Evolutionary conservation across 208 protist genomes (phyloP), one percentile per base, ranked within the genome.

Genomic region (Kentomonas sorsogonicus): DNA sequence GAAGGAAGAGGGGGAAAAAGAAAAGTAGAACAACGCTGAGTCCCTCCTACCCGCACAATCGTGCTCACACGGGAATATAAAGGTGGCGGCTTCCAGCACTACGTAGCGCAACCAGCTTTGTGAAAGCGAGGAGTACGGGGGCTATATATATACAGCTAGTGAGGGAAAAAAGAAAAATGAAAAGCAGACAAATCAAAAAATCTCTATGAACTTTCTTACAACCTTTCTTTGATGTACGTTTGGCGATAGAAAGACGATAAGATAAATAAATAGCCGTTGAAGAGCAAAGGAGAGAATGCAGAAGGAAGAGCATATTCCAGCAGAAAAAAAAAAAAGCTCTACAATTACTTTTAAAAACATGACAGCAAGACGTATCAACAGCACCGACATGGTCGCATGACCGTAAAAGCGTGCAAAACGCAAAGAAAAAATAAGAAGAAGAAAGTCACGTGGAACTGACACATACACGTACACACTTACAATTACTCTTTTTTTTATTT

Each of bases 281-380:
- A 10, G 16, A 18, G 7, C 10, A 16, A 36, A 53, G 23, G 7
- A 31, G 22, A 53, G 27, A 70, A 89, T 87, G 6, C 15, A 52
- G 41, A n/a, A 44, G 5, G 31, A 44, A 53, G 7, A 68, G n/a
- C n/a, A n/a, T n/a, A n/a, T n/a, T n/a, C n/a, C 25, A 53, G 18
- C 33, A 50, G 16, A 25, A 63, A 60, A 18, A 47, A 52, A 66
- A 23, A 33, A 59, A 33, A n/a, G n/a, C n/a, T n/a, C n/a, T n/a
- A n/a, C n/a, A n/a, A n/a, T n/a, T n/a, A n/a, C n/a, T n/a, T n/a
- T n/a, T n/a, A n/a, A n/a, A n/a, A n/a, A n/a, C n/a, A n/a, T n/a
- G n/a, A n/a, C n/a, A n/a, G n/a, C n/a, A n/a, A n/a, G n/a, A n/a
- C n/a, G n/a, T n/a, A n/a, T n/a, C n/a, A n/a, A n/a, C n/a, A n/a